Base-by-base conservation (phyloP, 2,329 filamentous ascomycete species). In the Chaetomiaceae sp. region DNA sequence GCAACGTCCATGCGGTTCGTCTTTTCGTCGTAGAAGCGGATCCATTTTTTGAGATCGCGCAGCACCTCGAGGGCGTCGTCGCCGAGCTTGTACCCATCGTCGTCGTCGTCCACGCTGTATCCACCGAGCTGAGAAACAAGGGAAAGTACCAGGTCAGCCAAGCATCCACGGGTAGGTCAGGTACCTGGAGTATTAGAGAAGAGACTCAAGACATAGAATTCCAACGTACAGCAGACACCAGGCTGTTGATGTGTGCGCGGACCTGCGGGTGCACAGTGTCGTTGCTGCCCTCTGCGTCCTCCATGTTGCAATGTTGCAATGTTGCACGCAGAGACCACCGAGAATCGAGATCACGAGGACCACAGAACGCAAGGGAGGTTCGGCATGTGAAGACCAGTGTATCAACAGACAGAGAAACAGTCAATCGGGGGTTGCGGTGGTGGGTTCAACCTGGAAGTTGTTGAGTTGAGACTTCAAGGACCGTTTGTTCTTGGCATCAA, bases 1-100 rank as follows among this genome's bases (percentile, higher is more conserved):
- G 92, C 91, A 53, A 99, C 93, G 65, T 99, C 93, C 76, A 95
- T 86, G 59, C 92, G 86, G 66, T 96, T 95, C 58, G 86, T 83
- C 67, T 95, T 95, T 66, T 95, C 88, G 68, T 96, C 91, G 75
- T 93, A 93, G 56, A 96, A 82, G 60, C 89, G 90, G 59, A 99
- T 79, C 93, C 93, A 99, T 80, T 86, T 86, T 65, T 93, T 92
- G 48, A 99, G 78, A 70, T 99, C 93, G 56, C 92, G 90, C 51
- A 99, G 76, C 63, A 91, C 93, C 51, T 93, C 88, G 54, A 95
- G 75, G 12, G 91, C 92, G 65, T 96, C 92, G 69, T 97, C 92
- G 69, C 93, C 93, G 31, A 97, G 82, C 38, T 89, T 79, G 68
- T 99, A 99, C 63, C 79, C 79, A 50, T 87, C 87, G 63, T 90